These are phyloP conservation scores for Phytopythium aichiense DNA, from an alignment of 352 stramenopile genomes.

Conservation along the genomic window DNA sequence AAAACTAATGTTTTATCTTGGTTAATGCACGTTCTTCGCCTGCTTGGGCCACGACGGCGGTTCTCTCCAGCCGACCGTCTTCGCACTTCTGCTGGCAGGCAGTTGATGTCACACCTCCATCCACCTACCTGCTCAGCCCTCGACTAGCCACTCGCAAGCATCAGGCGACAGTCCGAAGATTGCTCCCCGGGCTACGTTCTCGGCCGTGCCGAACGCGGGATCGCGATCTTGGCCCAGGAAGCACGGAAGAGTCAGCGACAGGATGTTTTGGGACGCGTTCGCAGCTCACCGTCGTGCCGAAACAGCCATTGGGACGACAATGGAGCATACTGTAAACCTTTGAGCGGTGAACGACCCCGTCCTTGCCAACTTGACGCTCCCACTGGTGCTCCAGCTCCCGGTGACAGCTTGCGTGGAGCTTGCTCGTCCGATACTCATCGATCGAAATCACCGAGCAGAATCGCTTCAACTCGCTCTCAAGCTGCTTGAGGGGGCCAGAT, in stretches of 20 bases:
- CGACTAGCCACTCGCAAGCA: neutral
- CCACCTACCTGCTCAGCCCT: neutral
- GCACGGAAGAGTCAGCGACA: slow-evolving; percentile 27
- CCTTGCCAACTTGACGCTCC: neutral
- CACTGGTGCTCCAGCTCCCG: slow-evolving; percentile 1
- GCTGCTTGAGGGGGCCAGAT: neutral
- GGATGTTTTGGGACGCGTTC: too few species aligned
- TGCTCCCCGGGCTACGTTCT: neutral
- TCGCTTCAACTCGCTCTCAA: neutral
- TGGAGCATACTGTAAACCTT: slow-evolving; percentile 1
- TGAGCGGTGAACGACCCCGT: neutral
- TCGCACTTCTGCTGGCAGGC: too few species aligned
- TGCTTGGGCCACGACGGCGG: too few species aligned
- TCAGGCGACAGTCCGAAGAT: neutral
- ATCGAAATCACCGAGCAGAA: neutral
- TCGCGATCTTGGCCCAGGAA: neutral
- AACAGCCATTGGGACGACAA: too few species aligned
- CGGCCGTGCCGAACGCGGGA: neutral
- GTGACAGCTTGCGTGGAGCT: neutral
- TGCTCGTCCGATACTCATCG: slow-evolving; percentile 3
- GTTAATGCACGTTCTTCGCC: neutral
- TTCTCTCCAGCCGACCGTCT: too few species aligned
- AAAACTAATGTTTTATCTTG: too few species aligned
- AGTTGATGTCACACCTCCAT: too few species aligned
- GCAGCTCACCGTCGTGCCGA: too few species aligned